These are phyloP conservation scores for Brettanomyces anomalus DNA, from an alignment of 805 yeast species.

Conservation along the genomic window DNA sequence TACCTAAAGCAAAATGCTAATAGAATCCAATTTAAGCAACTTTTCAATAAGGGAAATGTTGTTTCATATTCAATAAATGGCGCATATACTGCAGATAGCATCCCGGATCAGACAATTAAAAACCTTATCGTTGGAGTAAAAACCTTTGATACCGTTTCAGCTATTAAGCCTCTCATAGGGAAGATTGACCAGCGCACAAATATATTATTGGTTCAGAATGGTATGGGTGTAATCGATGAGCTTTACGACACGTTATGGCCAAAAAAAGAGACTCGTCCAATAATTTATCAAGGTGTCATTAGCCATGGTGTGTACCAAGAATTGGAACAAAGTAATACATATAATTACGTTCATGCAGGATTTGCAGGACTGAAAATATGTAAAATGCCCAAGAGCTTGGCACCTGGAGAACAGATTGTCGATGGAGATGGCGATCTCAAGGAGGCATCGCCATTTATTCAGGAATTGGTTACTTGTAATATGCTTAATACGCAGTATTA, in stretches of 20 bases:
- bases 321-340: conserved; percentile 21
- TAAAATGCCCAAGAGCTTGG: conserved; percentile 35
- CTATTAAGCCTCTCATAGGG: conserved; percentile 47
- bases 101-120: conserved; percentile 16
- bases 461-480: conserved; percentile 18
- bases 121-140: conserved; percentile 67
- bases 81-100: conserved; percentile 9
- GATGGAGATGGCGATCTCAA: conserved; percentile 9
- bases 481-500: conserved; percentile 23
- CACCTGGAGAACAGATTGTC: background rate
- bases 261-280: conserved; percentile 36
- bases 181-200: conserved; percentile 42
- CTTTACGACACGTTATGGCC: conserved; percentile 50
- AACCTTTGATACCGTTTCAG: conserved; percentile 60
- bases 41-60: conserved; percentile 14
- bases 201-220: conserved; percentile 73
- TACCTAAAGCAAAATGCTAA: conserved; percentile 13
- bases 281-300: conserved; percentile 63
- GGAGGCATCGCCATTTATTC: conserved; percentile 14
- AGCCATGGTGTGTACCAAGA: conserved; percentile 72
- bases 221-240: conserved; percentile 60
- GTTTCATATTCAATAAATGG: conserved; percentile 10
- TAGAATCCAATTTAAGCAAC: conserved; percentile 14
- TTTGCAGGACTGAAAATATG: conserved; percentile 55
- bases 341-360: conserved; percentile 60